Evolutionary conservation across 768 basidiomycete genomes (phyloP).

Genomic region (Galerina marginata): DNA sequence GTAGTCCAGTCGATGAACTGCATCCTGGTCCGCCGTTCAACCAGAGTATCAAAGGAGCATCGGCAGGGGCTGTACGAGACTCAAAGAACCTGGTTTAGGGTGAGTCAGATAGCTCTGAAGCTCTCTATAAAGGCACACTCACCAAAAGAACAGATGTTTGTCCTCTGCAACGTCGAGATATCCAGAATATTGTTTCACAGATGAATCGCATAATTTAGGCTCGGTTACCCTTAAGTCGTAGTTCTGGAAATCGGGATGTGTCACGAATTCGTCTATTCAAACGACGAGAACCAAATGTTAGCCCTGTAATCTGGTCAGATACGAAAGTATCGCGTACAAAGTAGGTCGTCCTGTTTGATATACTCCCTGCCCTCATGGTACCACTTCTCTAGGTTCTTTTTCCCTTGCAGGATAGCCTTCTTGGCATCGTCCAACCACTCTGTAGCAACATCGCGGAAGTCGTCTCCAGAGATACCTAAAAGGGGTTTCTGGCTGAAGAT

Average conservation of each 20-base stretch:
- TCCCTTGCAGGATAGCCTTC: slow-evolving; percentile 48
- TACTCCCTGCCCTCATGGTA: slow-evolving; percentile 65
- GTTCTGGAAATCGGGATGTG: slow-evolving; percentile 51
- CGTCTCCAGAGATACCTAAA: slow-evolving; percentile 42
- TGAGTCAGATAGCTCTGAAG: slow-evolving; percentile 1
- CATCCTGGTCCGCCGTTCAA: slow-evolving; percentile 82
- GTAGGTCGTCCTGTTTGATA: slow-evolving; percentile 70
- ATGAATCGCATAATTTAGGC: slow-evolving; percentile 77
- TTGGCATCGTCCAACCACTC: slow-evolving; percentile 48
- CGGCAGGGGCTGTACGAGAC: slow-evolving; percentile 69
- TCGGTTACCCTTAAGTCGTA: slow-evolving; percentile 68
- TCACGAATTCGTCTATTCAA: slow-evolving; percentile 66
- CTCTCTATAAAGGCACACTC: slow-evolving; percentile 21
- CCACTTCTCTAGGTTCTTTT: slow-evolving; percentile 65
- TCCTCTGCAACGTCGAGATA: slow-evolving; percentile 83
- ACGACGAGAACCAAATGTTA: not conserved
- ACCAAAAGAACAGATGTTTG: slow-evolving; percentile 92
- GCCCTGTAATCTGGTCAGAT: not conserved
- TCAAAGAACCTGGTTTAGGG: slow-evolving; percentile 79
- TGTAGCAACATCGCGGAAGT: slow-evolving; percentile 31
- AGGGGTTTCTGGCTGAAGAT: slow-evolving; percentile 27
- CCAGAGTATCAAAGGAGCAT: slow-evolving; percentile 90
- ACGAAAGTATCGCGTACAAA: slow-evolving; percentile 58
- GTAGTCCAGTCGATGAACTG: slow-evolving; percentile 79
- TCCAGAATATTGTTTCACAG: slow-evolving; percentile 83